Base-by-base conservation (phyloP, 2,329 filamentous ascomycete genomes). In the Aotearoamyces nothofagi region DNA sequence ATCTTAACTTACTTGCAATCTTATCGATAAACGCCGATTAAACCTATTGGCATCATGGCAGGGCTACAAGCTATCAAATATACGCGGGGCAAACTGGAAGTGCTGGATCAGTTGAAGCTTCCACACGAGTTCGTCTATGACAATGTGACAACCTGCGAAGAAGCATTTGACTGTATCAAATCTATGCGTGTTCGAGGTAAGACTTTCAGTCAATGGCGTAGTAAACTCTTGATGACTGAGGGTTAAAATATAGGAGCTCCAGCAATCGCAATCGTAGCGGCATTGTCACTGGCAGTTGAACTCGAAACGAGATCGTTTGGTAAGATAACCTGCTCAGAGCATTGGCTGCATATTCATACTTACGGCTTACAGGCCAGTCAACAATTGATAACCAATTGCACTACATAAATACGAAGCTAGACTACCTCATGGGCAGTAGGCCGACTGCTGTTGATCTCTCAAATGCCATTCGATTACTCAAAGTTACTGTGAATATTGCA, bases 221-320 rank as follows among this genome's bases (percentile, higher is more conserved):
- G n/a, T n/a, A n/a, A n/a, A n/a, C n/a, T n/a, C n/a, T n/a, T n/a
- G 5, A 25, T 8, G 19, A 22, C 19, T 22, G 19, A n/a, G n/a
- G n/a, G n/a, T n/a, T n/a, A n/a, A n/a, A n/a, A n/a, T n/a, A n/a
- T 33, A 61, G 78, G 82, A 22, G 90, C 90, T 4, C 90, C 90
- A 1, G 90, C 90, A 25, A 98, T 98, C 51, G 90, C 90, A 24
- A 96, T 98, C 39, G 90, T 98, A n/a, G 90, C 90, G 13, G 81
- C 80, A 12, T 67, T 98, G 17, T 77, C 81, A 2, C 68, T 94
- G 19, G 86, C 84, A 2, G 81, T 93, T 6, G 87, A 96, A 52
- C 56, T 96, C 6, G 60, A 72, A 28, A 66, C 68, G 5, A 64
- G 65, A 34, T 53, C 47, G 26, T 59, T 55, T 42, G 48, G 57